A percentile compares a stretch with the other conserved stretches of the same genome.
Evolutionary conservation across 2,329 filamentous ascomycete species (phyloP).

Genomic region (Talaromyces sp.): DNA sequence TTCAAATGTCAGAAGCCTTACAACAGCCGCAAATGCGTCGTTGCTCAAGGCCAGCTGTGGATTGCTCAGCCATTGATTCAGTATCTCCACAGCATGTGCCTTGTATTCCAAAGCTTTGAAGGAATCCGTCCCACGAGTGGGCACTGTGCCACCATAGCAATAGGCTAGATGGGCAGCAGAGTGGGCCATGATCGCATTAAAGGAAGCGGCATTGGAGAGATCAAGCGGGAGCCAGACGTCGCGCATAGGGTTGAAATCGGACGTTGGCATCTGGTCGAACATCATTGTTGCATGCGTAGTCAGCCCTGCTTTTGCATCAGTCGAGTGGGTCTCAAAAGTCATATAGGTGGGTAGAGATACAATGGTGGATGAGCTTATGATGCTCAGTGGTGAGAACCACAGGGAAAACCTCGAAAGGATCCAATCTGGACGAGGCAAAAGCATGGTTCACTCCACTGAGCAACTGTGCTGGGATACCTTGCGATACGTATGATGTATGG

Average conservation of each 20-base stretch:
- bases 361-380: conserved; percentile 35
- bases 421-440: conserved; percentile 24
- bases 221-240: conserved; percentile 40
- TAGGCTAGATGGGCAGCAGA: conserved; percentile 37
- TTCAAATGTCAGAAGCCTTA: conserved; percentile 31
- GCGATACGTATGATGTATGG: not conserved
- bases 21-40: conserved; percentile 30
- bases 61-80: conserved; percentile 4
- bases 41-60: conserved; percentile 29
- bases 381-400: conserved; percentile 31
- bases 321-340: too few species aligned
- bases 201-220: conserved; percentile 38
- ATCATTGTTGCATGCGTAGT: conserved; percentile 30
- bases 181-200: conserved; percentile 41
- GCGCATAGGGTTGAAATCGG: conserved; percentile 35
- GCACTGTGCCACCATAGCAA: conserved; percentile 26
- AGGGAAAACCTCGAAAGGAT: conserved; percentile 36
- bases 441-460: conserved; percentile 28
- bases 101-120: conserved; percentile 11
- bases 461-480: conserved; percentile 5
- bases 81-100: conserved; percentile 4
- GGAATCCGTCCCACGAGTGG: conserved; percentile 12
- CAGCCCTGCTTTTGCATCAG: conserved; percentile 24
- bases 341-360: conserved; percentile 23
- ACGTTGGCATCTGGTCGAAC: conserved; percentile 25